Conservation (phyloP, 805 yeast species). For the Huiozyma naganishii region DNA sequence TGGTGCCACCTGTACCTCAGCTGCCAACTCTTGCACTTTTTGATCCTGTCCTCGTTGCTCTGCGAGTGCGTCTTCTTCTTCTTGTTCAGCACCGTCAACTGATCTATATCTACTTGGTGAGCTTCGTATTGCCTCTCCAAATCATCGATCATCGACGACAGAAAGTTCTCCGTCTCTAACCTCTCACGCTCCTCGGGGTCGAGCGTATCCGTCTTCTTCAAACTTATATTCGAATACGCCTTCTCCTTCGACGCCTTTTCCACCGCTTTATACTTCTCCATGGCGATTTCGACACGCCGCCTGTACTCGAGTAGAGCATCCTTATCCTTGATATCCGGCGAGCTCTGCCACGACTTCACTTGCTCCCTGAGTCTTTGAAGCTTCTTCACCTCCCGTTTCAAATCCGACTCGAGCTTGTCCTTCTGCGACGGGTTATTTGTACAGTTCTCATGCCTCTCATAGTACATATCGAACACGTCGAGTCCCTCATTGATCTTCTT, state of each 20-base stretch:
- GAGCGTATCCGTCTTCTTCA: conserved; percentile 50
- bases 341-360: conserved; percentile 88
- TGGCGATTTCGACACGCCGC: conserved; percentile 58
- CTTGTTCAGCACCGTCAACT: conserved; percentile 20
- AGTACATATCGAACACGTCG: conserved; percentile 69
- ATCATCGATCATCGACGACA: conserved; percentile 65
- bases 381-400: conserved; percentile 91
- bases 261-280: conserved; percentile 93
- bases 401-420: conserved; percentile 84
- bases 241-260: conserved; percentile 90
- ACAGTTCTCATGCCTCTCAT: conserved; percentile 74
- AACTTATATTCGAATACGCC: conserved; percentile 86
- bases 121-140: conserved; percentile 71
- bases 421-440: conserved; percentile 75
- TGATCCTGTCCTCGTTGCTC: conserved; percentile 27
- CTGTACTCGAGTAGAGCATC: conserved; percentile 73
- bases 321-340: conserved; percentile 85
- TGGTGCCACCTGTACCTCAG: conserved; percentile 76
- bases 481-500: conserved; percentile 83
- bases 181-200: conserved; percentile 79
- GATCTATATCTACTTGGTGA: conserved; percentile 44
- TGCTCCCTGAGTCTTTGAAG: conserved; percentile 89
- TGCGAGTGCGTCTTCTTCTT: conserved; percentile 25
- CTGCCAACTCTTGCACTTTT: conserved; percentile 47
- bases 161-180: conserved; percentile 57